Conservation (phyloP, 2,329 filamentous ascomycete species). For the Hypoxylon sp. region DNA sequence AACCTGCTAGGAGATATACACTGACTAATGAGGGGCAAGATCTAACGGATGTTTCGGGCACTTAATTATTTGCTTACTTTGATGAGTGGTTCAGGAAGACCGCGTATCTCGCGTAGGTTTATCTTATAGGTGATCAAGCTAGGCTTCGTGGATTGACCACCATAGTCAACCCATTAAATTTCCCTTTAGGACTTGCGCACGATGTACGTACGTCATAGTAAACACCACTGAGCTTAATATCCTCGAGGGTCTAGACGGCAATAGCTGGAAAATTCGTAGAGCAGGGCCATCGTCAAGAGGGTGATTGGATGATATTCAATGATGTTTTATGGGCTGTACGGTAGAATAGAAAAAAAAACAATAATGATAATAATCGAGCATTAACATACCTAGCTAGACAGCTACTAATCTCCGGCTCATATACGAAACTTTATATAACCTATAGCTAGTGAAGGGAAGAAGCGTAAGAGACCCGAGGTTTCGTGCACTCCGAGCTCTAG, state of each 20-base stretch:
- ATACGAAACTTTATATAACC: neutral
- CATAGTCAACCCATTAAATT: neutral
- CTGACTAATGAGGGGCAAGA: neutral
- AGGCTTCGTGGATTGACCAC: neutral
- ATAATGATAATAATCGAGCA: neutral
- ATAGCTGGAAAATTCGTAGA: neutral
- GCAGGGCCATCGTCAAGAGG: neutral
- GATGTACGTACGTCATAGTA: neutral
- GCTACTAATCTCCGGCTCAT: neutral
- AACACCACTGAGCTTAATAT: neutral
- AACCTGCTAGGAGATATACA: neutral
- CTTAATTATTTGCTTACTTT: neutral
- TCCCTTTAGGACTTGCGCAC: constrained; percentile 2
- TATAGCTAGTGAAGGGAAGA: neutral
- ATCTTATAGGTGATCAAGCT: neutral
- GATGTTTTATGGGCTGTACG: too few relatives aligned
- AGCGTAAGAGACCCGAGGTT: neutral
- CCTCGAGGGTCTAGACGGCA: neutral
- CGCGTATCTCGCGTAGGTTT: neutral
- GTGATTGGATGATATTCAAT: neutral
- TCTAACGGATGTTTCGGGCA: constrained; percentile 4
- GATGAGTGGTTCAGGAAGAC: neutral
- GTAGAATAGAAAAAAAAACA: too few relatives aligned
- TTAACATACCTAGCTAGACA: neutral
- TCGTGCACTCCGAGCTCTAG: neutral